phyloP scores from a whole-genome alignment of 2,329 filamentous ascomycete species.

The Colletotrichum eremochloae region DNA sequence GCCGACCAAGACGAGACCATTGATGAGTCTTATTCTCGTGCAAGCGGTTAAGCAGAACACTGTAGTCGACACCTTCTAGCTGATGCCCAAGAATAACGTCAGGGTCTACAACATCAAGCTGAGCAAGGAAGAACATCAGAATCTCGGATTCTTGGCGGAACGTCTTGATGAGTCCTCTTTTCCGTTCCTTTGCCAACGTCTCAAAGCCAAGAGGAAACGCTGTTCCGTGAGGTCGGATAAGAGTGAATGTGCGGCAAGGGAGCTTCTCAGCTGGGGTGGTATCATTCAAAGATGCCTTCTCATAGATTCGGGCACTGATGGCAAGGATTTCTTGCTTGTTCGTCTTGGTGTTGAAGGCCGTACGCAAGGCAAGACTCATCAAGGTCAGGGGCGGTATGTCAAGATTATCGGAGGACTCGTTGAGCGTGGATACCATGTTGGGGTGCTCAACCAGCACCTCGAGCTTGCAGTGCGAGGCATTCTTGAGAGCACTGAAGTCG shows the following conservation, averaged over 20 bases:
- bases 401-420: constrained; percentile 79
- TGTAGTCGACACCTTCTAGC: constrained; percentile 97
- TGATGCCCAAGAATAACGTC: constrained; percentile 96
- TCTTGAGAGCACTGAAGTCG: constrained; percentile 86
- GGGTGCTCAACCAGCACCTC: constrained; percentile 88
- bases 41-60: constrained; percentile 86
- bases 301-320: constrained; percentile 92
- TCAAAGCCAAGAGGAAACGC: constrained; percentile 92
- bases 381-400: constrained; percentile 90
- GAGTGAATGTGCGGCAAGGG: constrained; percentile 89
- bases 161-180: constrained; percentile 81
- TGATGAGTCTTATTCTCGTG: constrained; percentile 92
- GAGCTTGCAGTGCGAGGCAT: constrained; percentile 96
- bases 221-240: constrained; percentile 81
- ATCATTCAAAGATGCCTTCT: constrained; percentile 88
- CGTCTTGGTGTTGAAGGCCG: constrained; percentile 87
- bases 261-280: constrained; percentile 91
- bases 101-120: constrained; percentile 89
- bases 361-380: constrained; percentile 95
- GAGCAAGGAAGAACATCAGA: constrained; percentile 88
- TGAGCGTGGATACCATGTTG: constrained; percentile 78
- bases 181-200: constrained; percentile 76
- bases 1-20: constrained; percentile 92
- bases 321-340: constrained; percentile 98
- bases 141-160: constrained; percentile 89